These are phyloP conservation scores for Kazachstania martiniae DNA, from an alignment of 805 yeast genomes.

Conservation along the genomic window DNA sequence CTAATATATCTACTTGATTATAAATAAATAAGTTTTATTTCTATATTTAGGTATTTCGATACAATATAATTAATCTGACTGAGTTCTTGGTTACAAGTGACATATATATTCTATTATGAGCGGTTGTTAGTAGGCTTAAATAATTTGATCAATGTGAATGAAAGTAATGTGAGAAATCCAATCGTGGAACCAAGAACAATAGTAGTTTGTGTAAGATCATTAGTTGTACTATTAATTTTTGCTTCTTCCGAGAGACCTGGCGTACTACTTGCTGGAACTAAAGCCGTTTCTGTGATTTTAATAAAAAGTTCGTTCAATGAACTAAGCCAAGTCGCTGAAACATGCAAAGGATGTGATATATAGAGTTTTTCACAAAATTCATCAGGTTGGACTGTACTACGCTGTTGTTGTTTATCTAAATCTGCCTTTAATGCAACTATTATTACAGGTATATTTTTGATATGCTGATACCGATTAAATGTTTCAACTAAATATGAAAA, in stretches of 20 bases:
- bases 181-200: conserved; percentile 61
- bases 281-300: conserved; percentile 82
- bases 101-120: no score
- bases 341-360: conserved; percentile 78
- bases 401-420: conserved; percentile 87
- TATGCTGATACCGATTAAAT: conserved; percentile 44
- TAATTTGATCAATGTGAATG: conserved; percentile 52
- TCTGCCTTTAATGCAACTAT: conserved; percentile 94
- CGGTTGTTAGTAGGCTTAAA: conserved; percentile 5
- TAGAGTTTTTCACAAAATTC: conserved; percentile 57
- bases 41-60: no score
- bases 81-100: no score
- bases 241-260: conserved; percentile 65
- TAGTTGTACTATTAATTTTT: conserved; percentile 29
- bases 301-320: conserved; percentile 77
- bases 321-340: conserved; percentile 82
- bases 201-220: conserved; percentile 38
- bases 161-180: conserved; percentile 50
- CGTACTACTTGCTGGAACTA: conserved; percentile 65
- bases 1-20: no score
- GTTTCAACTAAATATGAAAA: conserved; percentile 72
- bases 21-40: no score
- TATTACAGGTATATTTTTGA: conserved; percentile 65
- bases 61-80: no score
- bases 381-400: conserved; percentile 81